A percentile compares a stretch with the other conserved stretches of the same genome.
Evolutionary conservation across 768 basidiomycete genomes (phyloP).

Genomic region (Trametopsis cervina): DNA sequence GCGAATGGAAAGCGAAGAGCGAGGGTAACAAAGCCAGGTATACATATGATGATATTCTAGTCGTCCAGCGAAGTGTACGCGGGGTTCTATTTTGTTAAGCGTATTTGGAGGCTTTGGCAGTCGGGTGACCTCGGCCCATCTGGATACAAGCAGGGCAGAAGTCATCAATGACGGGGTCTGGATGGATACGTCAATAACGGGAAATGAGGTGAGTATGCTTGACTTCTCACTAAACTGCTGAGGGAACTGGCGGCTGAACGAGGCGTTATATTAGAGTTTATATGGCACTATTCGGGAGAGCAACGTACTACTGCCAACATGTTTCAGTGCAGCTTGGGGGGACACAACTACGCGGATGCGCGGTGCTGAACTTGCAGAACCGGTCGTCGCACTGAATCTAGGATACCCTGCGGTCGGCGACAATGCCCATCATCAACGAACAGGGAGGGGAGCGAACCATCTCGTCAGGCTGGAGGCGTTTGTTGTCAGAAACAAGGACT

Average conservation of each 20-base stretch:
- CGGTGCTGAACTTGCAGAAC: conserved; percentile 64
- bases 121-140: conserved; percentile 15
- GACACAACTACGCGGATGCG: conserved; percentile 53
- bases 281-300: conserved; percentile 15
- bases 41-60: background rate
- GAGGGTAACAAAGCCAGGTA: background rate
- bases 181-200: conserved; percentile 2
- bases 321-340: conserved; percentile 47
- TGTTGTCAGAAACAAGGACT: conserved; percentile 12
- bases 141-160: conserved; percentile 23
- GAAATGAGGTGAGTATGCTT: conserved; percentile 9
- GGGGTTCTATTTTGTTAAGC: background rate
- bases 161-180: conserved; percentile 24
- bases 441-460: conserved; percentile 33
- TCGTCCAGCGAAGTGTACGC: background rate
- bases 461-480: conserved; percentile 44
- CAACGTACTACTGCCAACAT: conserved; percentile 74
- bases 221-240: conserved; percentile 52
- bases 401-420: conserved; percentile 14
- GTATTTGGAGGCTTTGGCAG: conserved; percentile 13
- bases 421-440: conserved; percentile 12
- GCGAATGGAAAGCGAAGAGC: background rate
- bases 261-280: conserved; percentile 12
- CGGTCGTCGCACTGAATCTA: conserved; percentile 62
- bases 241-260: conserved; percentile 64